Evolutionary conservation across 2,329 filamentous ascomycete genomes (phyloP).

Genomic region (Juglanconis juglandina): DNA sequence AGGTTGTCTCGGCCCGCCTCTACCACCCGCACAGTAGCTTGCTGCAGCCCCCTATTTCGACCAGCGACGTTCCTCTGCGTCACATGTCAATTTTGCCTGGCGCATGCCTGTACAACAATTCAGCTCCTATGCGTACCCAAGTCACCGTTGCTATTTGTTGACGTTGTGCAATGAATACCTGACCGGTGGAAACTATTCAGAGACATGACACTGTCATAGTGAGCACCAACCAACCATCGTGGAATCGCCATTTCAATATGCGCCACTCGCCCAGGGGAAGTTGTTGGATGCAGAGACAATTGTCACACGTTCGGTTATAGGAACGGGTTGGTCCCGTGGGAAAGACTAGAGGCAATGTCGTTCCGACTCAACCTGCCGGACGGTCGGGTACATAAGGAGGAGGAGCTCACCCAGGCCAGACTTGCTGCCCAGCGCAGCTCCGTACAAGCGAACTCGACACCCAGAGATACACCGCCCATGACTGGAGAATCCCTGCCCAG

Average conservation of each 20-base stretch:
- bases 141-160: no score
- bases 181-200: not conserved
- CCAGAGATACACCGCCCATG: constrained; percentile 16
- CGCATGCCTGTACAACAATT: no score
- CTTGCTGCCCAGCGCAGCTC: constrained; percentile 28
- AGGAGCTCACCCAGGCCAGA: constrained; percentile 34
- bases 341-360: constrained; percentile 32
- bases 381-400: constrained; percentile 33
- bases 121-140: no score
- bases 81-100: not conserved
- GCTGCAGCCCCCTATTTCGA: not conserved
- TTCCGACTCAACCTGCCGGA: constrained; percentile 34
- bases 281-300: constrained; percentile 9
- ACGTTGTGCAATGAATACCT: not conserved
- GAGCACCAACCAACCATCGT: not conserved
- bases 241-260: constrained; percentile 10
- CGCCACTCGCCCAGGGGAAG: constrained; percentile 4
- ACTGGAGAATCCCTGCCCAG: constrained; percentile 10
- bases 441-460: constrained; percentile 20
- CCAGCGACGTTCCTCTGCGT: not conserved
- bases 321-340: not conserved
- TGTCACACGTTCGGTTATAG: constrained; percentile 14
- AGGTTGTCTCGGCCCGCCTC: not conserved
- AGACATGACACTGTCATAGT: not conserved
- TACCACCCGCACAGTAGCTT: no score